Base-by-base conservation (phyloP, 1,139 yeast species). In the Suhomyces panamericanus region DNA sequence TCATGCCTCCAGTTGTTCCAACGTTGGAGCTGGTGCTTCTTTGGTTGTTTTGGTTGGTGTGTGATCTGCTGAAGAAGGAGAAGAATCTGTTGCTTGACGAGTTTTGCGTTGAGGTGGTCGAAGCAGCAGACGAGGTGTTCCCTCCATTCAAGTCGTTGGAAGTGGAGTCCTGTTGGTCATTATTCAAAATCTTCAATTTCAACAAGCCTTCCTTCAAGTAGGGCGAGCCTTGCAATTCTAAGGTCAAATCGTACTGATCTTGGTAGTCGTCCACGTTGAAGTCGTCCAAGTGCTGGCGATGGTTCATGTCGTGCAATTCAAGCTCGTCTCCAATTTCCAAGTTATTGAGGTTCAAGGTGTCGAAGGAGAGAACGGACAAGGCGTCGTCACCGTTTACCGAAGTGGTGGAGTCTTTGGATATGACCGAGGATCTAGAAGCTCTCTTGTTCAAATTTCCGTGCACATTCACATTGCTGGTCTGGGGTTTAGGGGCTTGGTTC, bases 181-280 rank as follows among this genome's bases (percentile, higher is more conserved):
- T 70, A 51, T 77, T 64, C 42, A 71, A 58, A 14, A 75, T 67
- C 52, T 73, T 77, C 57, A 76, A 71, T 53, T 80, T 75, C 50
- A 85, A 69, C 38, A 86, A 62, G 0, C 95, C 95, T 65, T 87
- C 95, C 58, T 86, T 85, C 47, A 84, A 77, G 78, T 87, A 86
- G 1, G 95, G 95, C 2, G 91, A 80, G 0, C 93, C 95, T 43
- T 77, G 75, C 37, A 83, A 70, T 52, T 83, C 87, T 50, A 86
- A 67, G 30, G 77, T 75, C 51, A 80, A 75, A 61, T 85, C 90
- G 50, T 74, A 74, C 32, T 69, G 69, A 61, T 79, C 83, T 55
- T 73, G 78, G 55, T 64, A 74, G 47, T 72, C 72, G 35, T 69
- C 66, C 9, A 69, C 69, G 52, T 72, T 64, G 48, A 73, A 74